Evolutionary conservation across 2,329 filamentous ascomycete species (phyloP).

Genomic region (Podosphaera xanthii): DNA sequence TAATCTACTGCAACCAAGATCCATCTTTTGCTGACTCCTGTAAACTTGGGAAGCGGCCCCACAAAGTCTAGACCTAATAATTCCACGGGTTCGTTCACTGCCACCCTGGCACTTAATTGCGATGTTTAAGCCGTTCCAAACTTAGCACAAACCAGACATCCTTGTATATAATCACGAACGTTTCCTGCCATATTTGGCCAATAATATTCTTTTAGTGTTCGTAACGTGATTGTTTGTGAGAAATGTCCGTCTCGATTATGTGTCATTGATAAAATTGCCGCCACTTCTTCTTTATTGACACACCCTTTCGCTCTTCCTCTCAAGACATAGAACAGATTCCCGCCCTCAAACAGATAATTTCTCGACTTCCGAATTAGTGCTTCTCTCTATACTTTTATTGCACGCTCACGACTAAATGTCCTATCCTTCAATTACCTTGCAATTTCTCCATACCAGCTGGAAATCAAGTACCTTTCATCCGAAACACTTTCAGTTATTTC

Average conservation of each 20-base stretch:
- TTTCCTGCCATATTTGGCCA: neutral
- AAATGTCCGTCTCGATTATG: neutral
- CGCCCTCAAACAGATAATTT: neutral
- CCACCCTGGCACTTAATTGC: neutral
- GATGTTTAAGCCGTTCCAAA: neutral
- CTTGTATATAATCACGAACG: neutral
- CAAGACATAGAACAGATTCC: neutral
- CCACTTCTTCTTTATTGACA: neutral
- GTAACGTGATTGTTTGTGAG: neutral
- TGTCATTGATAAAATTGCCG: neutral
- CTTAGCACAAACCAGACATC: neutral
- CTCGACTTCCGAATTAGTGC: neutral
- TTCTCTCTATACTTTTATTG: neutral
- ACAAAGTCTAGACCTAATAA: neutral
- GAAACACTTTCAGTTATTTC: too few species aligned
- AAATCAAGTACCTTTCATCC: too few species aligned
- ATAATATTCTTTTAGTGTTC: neutral
- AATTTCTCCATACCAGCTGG: too few species aligned
- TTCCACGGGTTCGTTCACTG: neutral
- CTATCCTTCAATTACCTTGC: neutral
- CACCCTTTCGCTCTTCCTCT: neutral
- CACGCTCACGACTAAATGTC: neutral
- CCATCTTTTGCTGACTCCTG: neutral
- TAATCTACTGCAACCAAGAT: neutral
- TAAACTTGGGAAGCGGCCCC: neutral